phyloP scores from a whole-genome alignment of 306 rosid genomes.

The Cicer yamashitae region DNA sequence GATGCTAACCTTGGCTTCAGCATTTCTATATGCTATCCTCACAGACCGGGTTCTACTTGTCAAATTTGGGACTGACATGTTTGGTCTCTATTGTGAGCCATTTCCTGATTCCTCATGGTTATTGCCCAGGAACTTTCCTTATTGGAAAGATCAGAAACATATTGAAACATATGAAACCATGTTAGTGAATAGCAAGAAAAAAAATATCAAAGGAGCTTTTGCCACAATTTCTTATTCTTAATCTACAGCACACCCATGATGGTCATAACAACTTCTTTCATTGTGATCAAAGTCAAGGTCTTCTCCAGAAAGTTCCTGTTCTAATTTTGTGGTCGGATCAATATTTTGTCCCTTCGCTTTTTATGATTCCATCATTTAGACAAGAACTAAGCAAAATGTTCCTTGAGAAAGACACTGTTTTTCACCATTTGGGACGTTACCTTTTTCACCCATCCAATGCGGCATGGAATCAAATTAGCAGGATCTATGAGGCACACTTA shows the following conservation, averaged over 20 bases:
- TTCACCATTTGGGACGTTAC: constrained; percentile 59
- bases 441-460: constrained; percentile 58
- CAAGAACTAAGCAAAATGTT: constrained; percentile 49
- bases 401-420: constrained; percentile 52
- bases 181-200: constrained; percentile 44
- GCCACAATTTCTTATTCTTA: constrained; percentile 60
- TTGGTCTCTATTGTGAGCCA: constrained; percentile 75
- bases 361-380: constrained; percentile 63
- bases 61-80: constrained; percentile 70
- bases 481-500: constrained; percentile 44
- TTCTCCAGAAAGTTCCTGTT: constrained; percentile 56
- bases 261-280: constrained; percentile 74
- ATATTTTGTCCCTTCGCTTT: constrained; percentile 73
- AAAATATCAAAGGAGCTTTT: constrained; percentile 38
- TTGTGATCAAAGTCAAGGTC: constrained; percentile 62
- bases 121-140: constrained; percentile 60
- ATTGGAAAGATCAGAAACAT: constrained; percentile 52
- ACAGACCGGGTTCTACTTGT: constrained; percentile 76
- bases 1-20: constrained; percentile 65
- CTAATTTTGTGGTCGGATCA: constrained; percentile 65
- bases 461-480: constrained; percentile 62
- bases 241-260: constrained; percentile 65
- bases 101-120: constrained; percentile 71
- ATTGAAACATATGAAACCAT: constrained; percentile 60
- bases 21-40: constrained; percentile 77